These are phyloP conservation scores for Brassica incana DNA, from an alignment of 345 rosid species.

Conservation along the genomic window DNA sequence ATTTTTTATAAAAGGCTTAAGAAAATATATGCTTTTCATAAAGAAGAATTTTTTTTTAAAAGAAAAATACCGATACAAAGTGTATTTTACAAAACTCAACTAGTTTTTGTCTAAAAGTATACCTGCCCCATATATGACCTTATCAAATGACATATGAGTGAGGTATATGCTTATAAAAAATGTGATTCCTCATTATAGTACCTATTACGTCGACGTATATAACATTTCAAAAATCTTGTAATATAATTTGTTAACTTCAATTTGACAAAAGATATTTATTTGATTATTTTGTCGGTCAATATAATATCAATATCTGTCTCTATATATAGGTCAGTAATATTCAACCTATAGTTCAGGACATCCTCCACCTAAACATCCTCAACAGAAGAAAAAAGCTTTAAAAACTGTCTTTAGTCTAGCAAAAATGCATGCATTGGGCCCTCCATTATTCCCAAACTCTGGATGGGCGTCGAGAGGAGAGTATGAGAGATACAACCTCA, in stretches of 20 bases:
- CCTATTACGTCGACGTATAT: background rate
- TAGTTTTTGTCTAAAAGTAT: background rate
- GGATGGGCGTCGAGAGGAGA: slow-evolving; percentile 14
- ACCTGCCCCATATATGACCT: background rate
- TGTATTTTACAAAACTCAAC: background rate
- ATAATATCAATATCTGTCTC: background rate
- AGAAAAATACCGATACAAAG: background rate
- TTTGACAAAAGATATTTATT: background rate
- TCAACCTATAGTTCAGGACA: slow-evolving; percentile 8
- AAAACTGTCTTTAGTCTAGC: background rate
- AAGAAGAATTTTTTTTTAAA: background rate
- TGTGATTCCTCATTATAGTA: background rate
- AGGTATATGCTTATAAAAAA: background rate
- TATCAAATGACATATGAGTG: background rate
- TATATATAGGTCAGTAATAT: slow-evolving; percentile 18
- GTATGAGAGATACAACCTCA: slow-evolving; percentile 28
- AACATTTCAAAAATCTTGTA: background rate
- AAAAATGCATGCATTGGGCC: slow-evolving; percentile 40
- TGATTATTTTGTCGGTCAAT: background rate
- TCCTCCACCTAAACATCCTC: slow-evolving; percentile 8
- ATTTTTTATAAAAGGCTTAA: no score
- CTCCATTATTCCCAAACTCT: slow-evolving; percentile 18
- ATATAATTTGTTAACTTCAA: background rate
- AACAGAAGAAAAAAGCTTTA: background rate
- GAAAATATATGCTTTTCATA: background rate